Conservation (phyloP, 2,329 filamentous ascomycete species). For the Pseudopyricularia javanii region DNA sequence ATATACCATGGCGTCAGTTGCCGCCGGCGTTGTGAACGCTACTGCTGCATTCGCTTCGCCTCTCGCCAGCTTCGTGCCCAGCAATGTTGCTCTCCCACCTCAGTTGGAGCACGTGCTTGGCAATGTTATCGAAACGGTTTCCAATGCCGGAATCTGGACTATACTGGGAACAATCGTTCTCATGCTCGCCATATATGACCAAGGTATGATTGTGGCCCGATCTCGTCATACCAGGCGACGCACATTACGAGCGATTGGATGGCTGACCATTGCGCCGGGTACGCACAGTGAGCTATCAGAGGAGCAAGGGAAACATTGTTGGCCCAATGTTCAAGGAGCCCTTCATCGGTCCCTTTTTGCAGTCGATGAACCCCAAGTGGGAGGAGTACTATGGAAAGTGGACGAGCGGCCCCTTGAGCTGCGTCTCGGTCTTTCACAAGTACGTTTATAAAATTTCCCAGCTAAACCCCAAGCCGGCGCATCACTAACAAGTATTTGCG, state of each 20-base stretch:
- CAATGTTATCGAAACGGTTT: slow-evolving; percentile 27
- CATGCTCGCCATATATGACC: slow-evolving; percentile 71
- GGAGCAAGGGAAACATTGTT: slow-evolving; percentile 62
- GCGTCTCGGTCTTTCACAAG: slow-evolving; percentile 99
- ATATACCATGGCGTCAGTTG: background rate
- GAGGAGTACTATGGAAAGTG: slow-evolving; percentile 86
- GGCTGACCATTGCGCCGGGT: background rate
- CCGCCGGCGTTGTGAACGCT: slow-evolving; percentile 34
- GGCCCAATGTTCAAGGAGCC: slow-evolving; percentile 67
- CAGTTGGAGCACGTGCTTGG: slow-evolving; percentile 40
- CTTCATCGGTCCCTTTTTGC: slow-evolving; percentile 89
- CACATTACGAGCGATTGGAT: no score
- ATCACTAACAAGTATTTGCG: background rate
- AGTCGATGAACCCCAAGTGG: slow-evolving; percentile 87
- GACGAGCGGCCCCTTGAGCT: slow-evolving; percentile 82
- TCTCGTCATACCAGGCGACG: no score
- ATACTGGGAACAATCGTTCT: slow-evolving; percentile 59
- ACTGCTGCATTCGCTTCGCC: slow-evolving; percentile 52
- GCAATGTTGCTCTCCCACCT: slow-evolving; percentile 35
- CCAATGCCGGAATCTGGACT: slow-evolving; percentile 47
- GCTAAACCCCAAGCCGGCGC: background rate
- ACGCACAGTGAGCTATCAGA: slow-evolving; percentile 57
- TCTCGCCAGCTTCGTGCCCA: slow-evolving; percentile 44
- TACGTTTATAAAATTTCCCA: slow-evolving; percentile 30
- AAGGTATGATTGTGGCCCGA: slow-evolving; percentile 48